Percentiles rank a stretch among this genome's conserved stretches.
phyloP scores from a whole-genome alignment of 345 rosid species.

The Adansonia digitata region DNA sequence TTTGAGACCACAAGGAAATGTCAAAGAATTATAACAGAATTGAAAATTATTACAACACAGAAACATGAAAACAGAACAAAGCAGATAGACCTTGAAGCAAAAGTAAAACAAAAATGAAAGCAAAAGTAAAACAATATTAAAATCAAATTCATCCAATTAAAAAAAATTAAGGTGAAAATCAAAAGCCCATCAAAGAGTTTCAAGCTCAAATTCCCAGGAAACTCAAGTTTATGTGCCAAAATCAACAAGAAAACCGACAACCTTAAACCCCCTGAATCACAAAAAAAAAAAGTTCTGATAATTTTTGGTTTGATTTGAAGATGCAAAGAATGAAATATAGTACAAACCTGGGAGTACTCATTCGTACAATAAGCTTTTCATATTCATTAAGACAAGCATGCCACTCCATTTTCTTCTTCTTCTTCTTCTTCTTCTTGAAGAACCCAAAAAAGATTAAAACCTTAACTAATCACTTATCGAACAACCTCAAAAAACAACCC shows the following conservation, averaged over 20 bases:
- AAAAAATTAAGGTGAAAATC: too few species aligned
- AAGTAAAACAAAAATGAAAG: background rate
- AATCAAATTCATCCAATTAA: background rate
- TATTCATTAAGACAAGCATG: slow-evolving; percentile 73
- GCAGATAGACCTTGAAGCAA: background rate
- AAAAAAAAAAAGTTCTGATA: background rate
- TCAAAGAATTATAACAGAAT: too few species aligned
- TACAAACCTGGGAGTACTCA: slow-evolving; percentile 90
- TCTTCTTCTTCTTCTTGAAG: background rate
- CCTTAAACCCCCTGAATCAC: background rate
- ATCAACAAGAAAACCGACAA: background rate
- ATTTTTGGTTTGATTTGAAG: background rate
- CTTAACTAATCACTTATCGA: background rate
- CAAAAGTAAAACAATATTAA: background rate
- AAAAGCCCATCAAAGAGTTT: background rate
- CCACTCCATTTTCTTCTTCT: slow-evolving; percentile 43
- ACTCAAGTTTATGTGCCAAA: background rate
- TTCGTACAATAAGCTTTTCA: slow-evolving; percentile 83
- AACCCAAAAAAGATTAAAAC: background rate
- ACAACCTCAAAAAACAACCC: background rate
- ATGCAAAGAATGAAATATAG: background rate
- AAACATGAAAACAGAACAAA: too few species aligned
- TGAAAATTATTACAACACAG: too few species aligned
- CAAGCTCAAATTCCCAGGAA: background rate
- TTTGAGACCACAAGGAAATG: too few species aligned